Evolutionary conservation across 495 filamentous ascomycete species (phyloP).

Genomic region (Tuber microsphaerosporum): DNA sequence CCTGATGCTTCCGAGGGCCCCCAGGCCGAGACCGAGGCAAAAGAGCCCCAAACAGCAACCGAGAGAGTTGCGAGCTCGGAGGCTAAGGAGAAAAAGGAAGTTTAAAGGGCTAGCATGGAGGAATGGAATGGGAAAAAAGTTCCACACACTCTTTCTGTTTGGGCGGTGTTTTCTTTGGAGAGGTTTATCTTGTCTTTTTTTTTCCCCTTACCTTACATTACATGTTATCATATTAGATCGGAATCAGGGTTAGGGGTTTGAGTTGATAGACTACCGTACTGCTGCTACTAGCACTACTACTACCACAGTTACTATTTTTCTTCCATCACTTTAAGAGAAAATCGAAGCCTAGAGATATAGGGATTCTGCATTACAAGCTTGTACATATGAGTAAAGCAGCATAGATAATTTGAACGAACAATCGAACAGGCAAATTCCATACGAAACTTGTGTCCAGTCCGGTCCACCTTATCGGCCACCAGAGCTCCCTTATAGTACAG

Average conservation of each 20-base stretch:
- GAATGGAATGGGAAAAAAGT: background rate
- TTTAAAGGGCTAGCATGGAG: background rate
- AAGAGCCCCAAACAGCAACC: background rate
- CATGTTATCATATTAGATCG: conserved; percentile 1
- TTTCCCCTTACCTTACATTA: background rate
- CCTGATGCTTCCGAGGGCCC: background rate
- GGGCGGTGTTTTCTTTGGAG: background rate
- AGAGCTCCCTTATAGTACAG: background rate
- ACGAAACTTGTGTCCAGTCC: background rate
- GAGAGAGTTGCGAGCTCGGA: conserved; percentile 2
- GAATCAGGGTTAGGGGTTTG: background rate
- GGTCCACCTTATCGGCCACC: background rate
- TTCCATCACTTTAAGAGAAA: background rate
- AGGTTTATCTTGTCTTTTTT: background rate
- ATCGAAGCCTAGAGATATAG: background rate
- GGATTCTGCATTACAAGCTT: background rate
- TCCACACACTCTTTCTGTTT: background rate
- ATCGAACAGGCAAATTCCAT: background rate
- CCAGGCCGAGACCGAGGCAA: background rate
- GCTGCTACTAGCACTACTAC: background rate
- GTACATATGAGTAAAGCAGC: background rate
- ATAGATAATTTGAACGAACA: background rate
- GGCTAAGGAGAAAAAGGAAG: conserved; percentile 10
- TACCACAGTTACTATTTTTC: background rate
- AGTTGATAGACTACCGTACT: background rate